These are phyloP conservation scores for Globisporangium heterothallicum DNA, from an alignment of 352 stramenopile genomes.

Conservation along the genomic window DNA sequence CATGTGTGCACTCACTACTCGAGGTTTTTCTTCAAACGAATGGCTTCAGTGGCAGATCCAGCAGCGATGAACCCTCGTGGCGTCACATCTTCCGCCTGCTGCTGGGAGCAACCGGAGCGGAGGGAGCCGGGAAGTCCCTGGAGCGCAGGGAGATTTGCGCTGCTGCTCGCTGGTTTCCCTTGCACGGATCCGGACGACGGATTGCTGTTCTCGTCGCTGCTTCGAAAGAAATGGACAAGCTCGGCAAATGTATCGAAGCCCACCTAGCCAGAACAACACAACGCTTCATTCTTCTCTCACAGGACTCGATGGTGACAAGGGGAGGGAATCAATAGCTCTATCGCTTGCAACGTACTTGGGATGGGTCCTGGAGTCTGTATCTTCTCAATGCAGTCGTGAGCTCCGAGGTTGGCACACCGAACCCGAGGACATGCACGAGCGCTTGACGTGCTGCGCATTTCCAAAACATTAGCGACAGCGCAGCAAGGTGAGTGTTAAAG, in stretches of 20 bases:
- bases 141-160: background rate
- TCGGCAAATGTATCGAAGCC: slow-evolving; percentile 60
- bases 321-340: too few relatives aligned
- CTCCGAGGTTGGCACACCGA: slow-evolving; percentile 39
- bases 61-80: slow-evolving; percentile 12
- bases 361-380: slow-evolving; percentile 28
- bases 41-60: slow-evolving; percentile 25
- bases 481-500: background rate
- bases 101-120: background rate
- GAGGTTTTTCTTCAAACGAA: slow-evolving; percentile 15
- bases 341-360: slow-evolving; percentile 30
- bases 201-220: slow-evolving; percentile 2
- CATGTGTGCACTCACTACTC: background rate
- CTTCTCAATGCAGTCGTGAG: slow-evolving; percentile 26
- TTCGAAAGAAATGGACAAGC: slow-evolving; percentile 33
- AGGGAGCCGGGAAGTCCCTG: background rate
- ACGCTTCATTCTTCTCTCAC: too few relatives aligned
- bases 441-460: slow-evolving; percentile 43
- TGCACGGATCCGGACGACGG: background rate
- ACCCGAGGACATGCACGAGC: slow-evolving; percentile 56
- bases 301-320: too few relatives aligned
- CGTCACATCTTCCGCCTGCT: background rate
- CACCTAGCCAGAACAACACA: slow-evolving; percentile 27
- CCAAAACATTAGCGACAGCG: too few relatives aligned
- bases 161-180: background rate